Base-by-base conservation (phyloP, 202 grass and related monocot species). In the Hordeum pubiflorum region DNA sequence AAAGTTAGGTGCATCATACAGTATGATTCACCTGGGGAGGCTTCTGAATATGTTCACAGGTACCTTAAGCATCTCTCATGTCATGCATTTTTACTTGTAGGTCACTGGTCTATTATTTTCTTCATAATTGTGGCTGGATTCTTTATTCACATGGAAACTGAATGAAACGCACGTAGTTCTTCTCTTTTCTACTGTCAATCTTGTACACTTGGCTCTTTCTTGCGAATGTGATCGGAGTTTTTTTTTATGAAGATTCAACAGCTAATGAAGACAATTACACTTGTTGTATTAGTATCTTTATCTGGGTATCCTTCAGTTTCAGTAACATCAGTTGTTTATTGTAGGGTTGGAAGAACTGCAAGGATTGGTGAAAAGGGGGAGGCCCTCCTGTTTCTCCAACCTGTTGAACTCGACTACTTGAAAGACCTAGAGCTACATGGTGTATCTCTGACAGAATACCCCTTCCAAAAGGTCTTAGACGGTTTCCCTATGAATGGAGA, bases 11-110 rank as follows among this genome's bases (percentile, higher is more conserved):
- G 75, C 82, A 95, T 98, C 40, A 83, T 98, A 86, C 95, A 98
- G 75, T 98, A 95, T 83, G 92, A 98, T 93, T 98, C 95, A 69
- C 90, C 95, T 6, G 95, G 95, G 15, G 95, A 98, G 64, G 92
- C 95, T 84, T 98, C 90, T 29, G 92, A 98, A 83, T 98, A 98
- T 57, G 95, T 98, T 81, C 95, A 98, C 80, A 98, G 95, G 95
- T 98, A 88, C 64, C 12, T 58, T 22, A 63, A 39, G 3, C 24
- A 77, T 77, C 27, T 77, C 27, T 64, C 43, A 17, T 70, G 39
- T 81, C 56, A 80, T 58, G 22, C 33, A 29, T 75, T 39, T 74
- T 39, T 40, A 68, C 27, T 36, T 82, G 60, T 89, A 63, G 54
- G 4, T 40, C 82, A 57, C 9, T 40, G 0, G 6, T 89, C 22